Base-by-base conservation (phyloP, 495 filamentous ascomycete genomes). In the Copromyces sp. region DNA sequence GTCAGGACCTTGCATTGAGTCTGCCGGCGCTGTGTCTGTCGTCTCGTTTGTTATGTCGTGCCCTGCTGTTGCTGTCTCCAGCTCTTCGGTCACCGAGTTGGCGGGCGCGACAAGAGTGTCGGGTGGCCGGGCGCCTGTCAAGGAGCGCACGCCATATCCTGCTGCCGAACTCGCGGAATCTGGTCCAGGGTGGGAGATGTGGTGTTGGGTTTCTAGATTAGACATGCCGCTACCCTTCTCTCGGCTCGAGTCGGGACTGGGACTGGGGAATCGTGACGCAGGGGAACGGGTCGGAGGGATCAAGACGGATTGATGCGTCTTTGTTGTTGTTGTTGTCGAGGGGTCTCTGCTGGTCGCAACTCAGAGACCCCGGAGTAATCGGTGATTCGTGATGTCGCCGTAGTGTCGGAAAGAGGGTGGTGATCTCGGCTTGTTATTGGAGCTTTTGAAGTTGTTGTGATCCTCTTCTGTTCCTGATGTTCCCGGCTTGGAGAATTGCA, bases 101-200 rank as follows among this genome's bases (percentile, higher is more conserved):
- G 40, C 5, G 20, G 59, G 53, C 29, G 53, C 32, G 44, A 42
- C 38, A n/a, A 70, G 24, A 9, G 72, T 41, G 42, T 47, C 7
- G 39, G 73, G 59, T 65, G 75, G 35, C 42, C 53, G 24, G 20
- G 72, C 69, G 47, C 47, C 47, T 59, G 47, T 29, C 20, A 59
- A 32, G 47, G 47, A 59, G 47, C 47, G 47, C 73, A 77, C 72
- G 80, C 78, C 83, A 86, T 85, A 84, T 81, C 85, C 84, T 74
- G 78, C 69, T 70, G 78, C 72, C 47, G 78, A 69, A 69, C 78
- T 68, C 37, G 78, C 73, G 65, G 81, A 71, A 20, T 80, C 74
- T 73, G 75, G 78, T 78, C 72, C 80, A 75, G 82, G 75, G 41
- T 78, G 73, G 74, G 78, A 74, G 72, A 79, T 78, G 69, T 79